phyloP scores from a whole-genome alignment of 805 yeast genomes.

The Teunomyces tritomae region DNA sequence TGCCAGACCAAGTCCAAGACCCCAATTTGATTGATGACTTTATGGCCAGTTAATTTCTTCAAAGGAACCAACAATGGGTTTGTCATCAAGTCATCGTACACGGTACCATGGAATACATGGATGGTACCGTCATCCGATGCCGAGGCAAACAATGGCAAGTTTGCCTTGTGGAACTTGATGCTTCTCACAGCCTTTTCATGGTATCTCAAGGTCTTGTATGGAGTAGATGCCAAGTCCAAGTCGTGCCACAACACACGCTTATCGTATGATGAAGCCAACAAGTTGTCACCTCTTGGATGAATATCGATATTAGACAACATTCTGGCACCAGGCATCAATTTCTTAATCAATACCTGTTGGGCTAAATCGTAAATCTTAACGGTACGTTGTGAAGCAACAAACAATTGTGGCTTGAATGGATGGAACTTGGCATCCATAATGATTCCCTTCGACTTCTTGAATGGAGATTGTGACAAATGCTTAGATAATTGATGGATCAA shows the following conservation, averaged over 20 bases:
- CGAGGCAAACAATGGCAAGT: slow-evolving; percentile 86
- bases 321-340: slow-evolving; percentile 91
- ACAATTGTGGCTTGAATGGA: slow-evolving; percentile 90
- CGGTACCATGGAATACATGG: slow-evolving; percentile 95
- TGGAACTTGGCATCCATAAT: slow-evolving; percentile 96
- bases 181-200: slow-evolving; percentile 93
- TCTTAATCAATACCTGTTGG: slow-evolving; percentile 78
- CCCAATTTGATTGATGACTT: slow-evolving; percentile 75
- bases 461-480: slow-evolving; percentile 94
- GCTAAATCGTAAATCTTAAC: slow-evolving; percentile 87
- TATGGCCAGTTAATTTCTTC: slow-evolving; percentile 91
- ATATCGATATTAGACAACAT: slow-evolving; percentile 90
- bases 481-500: slow-evolving; percentile 92
- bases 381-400: slow-evolving; percentile 92
- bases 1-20: slow-evolving; percentile 91
- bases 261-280: slow-evolving; percentile 89
- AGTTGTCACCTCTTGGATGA: slow-evolving; percentile 95
- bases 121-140: slow-evolving; percentile 93
- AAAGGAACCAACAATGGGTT: slow-evolving; percentile 95
- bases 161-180: slow-evolving; percentile 80
- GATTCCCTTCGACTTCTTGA: slow-evolving; percentile 87
- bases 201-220: slow-evolving; percentile 92
- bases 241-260: slow-evolving; percentile 98
- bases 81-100: slow-evolving; percentile 91
- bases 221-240: slow-evolving; percentile 81